These are phyloP conservation scores for Acer yangbiense DNA, from an alignment of 345 rosid species.

Conservation along the genomic window DNA sequence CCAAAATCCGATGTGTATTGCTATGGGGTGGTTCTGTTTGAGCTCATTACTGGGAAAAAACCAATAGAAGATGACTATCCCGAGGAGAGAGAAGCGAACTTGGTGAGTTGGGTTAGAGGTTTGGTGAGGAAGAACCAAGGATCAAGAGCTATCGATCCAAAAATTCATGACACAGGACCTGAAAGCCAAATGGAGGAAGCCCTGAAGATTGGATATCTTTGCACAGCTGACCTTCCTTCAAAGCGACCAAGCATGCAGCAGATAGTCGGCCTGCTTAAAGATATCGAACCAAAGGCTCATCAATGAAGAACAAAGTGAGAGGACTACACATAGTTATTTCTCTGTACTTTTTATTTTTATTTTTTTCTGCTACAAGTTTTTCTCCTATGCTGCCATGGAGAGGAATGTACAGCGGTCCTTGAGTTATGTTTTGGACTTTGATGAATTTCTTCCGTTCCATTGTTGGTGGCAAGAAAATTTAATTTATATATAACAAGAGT, in stretches of 20 bases:
- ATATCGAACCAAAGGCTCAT: slow-evolving; percentile 60
- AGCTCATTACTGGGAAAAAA: slow-evolving; percentile 78
- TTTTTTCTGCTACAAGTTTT: slow-evolving; percentile 18
- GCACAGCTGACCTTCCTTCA: slow-evolving; percentile 82
- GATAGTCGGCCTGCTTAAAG: slow-evolving; percentile 94
- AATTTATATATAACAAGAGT: slow-evolving; percentile 24
- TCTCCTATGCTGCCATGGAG: slow-evolving; percentile 21
- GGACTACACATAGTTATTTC: slow-evolving; percentile 14
- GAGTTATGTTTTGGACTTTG: slow-evolving; percentile 22
- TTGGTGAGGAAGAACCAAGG: slow-evolving; percentile 66
- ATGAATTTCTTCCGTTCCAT: slow-evolving; percentile 14
- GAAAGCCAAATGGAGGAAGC: slow-evolving; percentile 77
- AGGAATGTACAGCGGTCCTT: slow-evolving; percentile 34
- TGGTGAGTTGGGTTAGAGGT: slow-evolving; percentile 79
- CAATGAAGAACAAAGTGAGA: slow-evolving; percentile 36
- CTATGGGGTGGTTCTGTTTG: slow-evolving; percentile 85
- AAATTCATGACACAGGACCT: slow-evolving; percentile 63
- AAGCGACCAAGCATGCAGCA: slow-evolving; percentile 98
- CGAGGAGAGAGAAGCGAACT: slow-evolving; percentile 50
- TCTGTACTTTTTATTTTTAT: neutral
- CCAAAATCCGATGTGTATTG: slow-evolving; percentile 88
- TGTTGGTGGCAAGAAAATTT: slow-evolving; percentile 24
- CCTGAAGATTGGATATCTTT: slow-evolving; percentile 88
- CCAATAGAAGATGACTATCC: slow-evolving; percentile 75
- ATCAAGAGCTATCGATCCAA: slow-evolving; percentile 69